Evolutionary conservation across 768 basidiomycete species (phyloP).

Genomic region (Phylloporus arenicola): DNA sequence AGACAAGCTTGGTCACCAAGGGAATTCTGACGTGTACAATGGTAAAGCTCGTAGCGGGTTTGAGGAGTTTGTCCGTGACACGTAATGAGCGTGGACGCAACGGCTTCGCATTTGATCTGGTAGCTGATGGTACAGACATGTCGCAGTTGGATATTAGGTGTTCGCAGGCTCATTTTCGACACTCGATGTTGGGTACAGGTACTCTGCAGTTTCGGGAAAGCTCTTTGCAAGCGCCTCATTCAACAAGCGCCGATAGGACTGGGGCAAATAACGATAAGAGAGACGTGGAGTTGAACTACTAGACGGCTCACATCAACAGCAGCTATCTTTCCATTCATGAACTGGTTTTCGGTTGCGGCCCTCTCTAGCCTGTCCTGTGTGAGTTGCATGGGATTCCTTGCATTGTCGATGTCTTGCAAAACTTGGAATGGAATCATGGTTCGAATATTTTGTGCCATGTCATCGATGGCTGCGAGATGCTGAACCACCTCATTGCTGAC

Average conservation of each 20-base stretch:
- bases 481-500: constrained; percentile 68
- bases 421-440: constrained; percentile 75
- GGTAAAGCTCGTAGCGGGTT: neutral
- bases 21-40: constrained; percentile 2
- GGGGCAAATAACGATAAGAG: constrained; percentile 4
- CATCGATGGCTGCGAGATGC: constrained; percentile 62
- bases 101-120: constrained; percentile 1
- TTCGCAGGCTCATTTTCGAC: constrained; percentile 7
- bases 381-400: constrained; percentile 75
- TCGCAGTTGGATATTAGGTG: constrained; percentile 3
- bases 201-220: constrained; percentile 52
- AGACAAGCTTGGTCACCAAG: constrained; percentile 1
- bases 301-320: constrained; percentile 57
- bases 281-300: neutral
- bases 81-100: constrained; percentile 1
- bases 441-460: constrained; percentile 54
- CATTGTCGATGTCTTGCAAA: constrained; percentile 71
- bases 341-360: constrained; percentile 84
- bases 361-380: constrained; percentile 78
- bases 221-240: constrained; percentile 66
- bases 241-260: constrained; percentile 68
- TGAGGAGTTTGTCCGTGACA: constrained; percentile 3
- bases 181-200: constrained; percentile 16
- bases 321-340: constrained; percentile 83
- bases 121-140: neutral